A percentile compares a stretch with the other conserved stretches of the same genome.
phyloP scores from a whole-genome alignment of 768 basidiomycete species.

The Xerocomus spinulosus region DNA sequence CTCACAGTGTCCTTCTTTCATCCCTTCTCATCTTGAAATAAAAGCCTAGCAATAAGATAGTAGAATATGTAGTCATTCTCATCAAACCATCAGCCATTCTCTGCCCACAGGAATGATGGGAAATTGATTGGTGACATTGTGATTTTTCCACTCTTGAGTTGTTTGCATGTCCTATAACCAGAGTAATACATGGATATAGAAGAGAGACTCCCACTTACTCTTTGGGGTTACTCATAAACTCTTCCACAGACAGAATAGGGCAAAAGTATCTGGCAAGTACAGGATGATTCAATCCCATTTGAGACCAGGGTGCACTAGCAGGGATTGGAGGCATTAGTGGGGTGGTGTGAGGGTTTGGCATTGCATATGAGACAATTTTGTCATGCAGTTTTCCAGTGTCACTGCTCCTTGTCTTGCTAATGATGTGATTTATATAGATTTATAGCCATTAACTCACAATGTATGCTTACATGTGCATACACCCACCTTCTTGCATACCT shows the following conservation, averaged over 20 bases:
- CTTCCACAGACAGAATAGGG: not conserved
- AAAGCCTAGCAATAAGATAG: too few relatives aligned
- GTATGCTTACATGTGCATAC: not conserved
- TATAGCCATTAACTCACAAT: not conserved
- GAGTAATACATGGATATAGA: not conserved
- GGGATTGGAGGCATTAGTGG: not conserved
- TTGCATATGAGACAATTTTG: not conserved
- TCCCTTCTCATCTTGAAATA: too few relatives aligned
- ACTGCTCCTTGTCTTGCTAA: not conserved
- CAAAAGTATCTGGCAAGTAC: not conserved
- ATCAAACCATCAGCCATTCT: too few relatives aligned
- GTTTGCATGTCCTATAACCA: too few relatives aligned
- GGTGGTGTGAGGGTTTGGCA: not conserved
- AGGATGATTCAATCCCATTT: slow-evolving; percentile 4
- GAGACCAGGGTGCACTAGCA: not conserved
- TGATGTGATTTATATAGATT: not conserved
- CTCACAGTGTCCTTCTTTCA: too few relatives aligned
- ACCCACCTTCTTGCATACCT: not conserved
- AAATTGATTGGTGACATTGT: too few relatives aligned
- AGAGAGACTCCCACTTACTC: not conserved
- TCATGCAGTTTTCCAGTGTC: not conserved
- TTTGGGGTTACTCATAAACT: not conserved
- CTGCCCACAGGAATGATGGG: too few relatives aligned
- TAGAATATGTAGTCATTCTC: too few relatives aligned
- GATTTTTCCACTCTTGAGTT: too few relatives aligned